Conservation (phyloP, 2,329 filamentous ascomycete species). For the Sporothrix mexicana region DNA sequence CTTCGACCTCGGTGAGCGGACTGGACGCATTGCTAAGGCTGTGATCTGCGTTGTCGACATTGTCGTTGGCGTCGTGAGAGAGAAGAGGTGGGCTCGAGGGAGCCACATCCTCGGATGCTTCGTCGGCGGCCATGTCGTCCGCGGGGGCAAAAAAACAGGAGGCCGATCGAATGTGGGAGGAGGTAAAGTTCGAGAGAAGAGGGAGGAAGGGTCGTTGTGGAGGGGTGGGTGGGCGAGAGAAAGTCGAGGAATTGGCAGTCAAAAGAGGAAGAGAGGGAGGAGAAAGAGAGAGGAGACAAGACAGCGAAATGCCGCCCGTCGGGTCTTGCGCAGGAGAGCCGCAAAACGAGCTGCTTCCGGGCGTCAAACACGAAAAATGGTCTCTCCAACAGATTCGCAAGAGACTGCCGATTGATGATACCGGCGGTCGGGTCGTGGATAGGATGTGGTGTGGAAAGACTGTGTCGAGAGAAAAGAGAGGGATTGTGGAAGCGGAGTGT, state of each 20-base stretch:
- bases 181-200: not conserved
- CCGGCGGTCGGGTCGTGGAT: not conserved
- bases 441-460: not conserved
- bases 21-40: slow-evolving; percentile 80
- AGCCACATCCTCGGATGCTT: slow-evolving; percentile 56
- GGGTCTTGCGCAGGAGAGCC: slow-evolving; percentile 16
- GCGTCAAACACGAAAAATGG: slow-evolving; percentile 1
- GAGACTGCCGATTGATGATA: slow-evolving; percentile 19
- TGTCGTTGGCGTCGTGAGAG: slow-evolving; percentile 47
- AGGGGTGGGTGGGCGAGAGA: not conserved
- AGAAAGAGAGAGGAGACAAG: slow-evolving; percentile 6
- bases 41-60: slow-evolving; percentile 39
- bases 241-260: not conserved
- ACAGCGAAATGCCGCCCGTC: slow-evolving; percentile 1
- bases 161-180: not conserved
- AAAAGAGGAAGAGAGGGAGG: slow-evolving; percentile 5
- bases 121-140: slow-evolving; percentile 56
- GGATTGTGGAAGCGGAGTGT: slow-evolving; percentile 25
- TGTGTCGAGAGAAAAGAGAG: slow-evolving; percentile 19
- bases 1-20: slow-evolving; percentile 90
- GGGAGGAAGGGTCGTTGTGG: not conserved
- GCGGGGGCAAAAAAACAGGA: not conserved
- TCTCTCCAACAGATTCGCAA: not conserved
- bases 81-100: slow-evolving; percentile 57
- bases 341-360: slow-evolving; percentile 24